These are phyloP conservation scores for Amesomyces nigricolor DNA, from an alignment of 2,329 filamentous ascomycete genomes.

Conservation along the genomic window DNA sequence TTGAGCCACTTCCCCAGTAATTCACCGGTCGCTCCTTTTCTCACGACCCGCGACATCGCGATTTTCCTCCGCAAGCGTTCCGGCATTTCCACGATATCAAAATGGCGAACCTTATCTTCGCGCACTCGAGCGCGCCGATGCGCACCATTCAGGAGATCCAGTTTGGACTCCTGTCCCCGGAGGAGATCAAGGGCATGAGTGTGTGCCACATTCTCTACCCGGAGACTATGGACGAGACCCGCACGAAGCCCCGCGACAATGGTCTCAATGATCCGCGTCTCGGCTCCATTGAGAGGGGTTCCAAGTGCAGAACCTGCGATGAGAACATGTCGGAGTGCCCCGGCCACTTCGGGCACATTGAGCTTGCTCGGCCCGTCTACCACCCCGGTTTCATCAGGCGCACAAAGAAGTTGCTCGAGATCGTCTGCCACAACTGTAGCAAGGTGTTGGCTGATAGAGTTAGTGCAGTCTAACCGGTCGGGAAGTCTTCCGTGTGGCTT, in stretches of 20 bases:
- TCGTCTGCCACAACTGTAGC: constrained; percentile 98
- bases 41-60: constrained; percentile 1
- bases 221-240: constrained; percentile 98
- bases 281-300: constrained; percentile 91
- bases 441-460: constrained; percentile 97
- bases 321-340: constrained; percentile 95
- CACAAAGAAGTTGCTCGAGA: constrained; percentile 98
- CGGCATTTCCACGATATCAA: constrained; percentile 31
- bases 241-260: constrained; percentile 81
- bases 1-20: constrained; percentile 1
- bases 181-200: constrained; percentile 99
- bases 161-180: constrained; percentile 93
- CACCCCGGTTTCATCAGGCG: constrained; percentile 96
- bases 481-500: constrained; percentile 41
- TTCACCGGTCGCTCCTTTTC: constrained; percentile 1
- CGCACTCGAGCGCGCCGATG: constrained; percentile 89
- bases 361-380: constrained; percentile 92
- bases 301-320: constrained; percentile 92
- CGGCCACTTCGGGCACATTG: constrained; percentile 97
- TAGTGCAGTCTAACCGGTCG: constrained; percentile 57
- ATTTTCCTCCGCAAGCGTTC: background rate
- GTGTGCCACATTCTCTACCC: constrained; percentile 93
- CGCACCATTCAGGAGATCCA: constrained; percentile 98
- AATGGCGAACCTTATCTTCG: constrained; percentile 90
- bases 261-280: constrained; percentile 94